These are phyloP conservation scores for Cyberlindnera amylophila DNA, from an alignment of 805 yeast genomes.

Conservation along the genomic window DNA sequence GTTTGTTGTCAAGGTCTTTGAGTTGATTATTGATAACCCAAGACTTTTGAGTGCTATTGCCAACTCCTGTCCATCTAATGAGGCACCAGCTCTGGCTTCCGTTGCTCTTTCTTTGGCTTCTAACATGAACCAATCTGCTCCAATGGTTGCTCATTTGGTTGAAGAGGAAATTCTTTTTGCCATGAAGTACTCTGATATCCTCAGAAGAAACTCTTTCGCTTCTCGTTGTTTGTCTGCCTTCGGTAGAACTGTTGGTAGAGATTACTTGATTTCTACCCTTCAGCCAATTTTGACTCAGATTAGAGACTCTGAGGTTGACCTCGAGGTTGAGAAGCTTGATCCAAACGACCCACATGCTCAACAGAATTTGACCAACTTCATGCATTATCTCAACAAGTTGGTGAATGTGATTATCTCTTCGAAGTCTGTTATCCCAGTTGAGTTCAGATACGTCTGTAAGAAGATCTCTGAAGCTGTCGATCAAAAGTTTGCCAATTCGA, in stretches of 20 bases:
- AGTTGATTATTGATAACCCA: slow-evolving; percentile 33
- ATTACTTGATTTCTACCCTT: slow-evolving; percentile 50
- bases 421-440: slow-evolving; percentile 57
- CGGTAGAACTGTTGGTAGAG: slow-evolving; percentile 62
- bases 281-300: slow-evolving; percentile 55
- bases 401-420: slow-evolving; percentile 59
- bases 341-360: slow-evolving; percentile 36
- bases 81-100: slow-evolving; percentile 67
- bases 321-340: slow-evolving; percentile 60
- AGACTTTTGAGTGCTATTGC: slow-evolving; percentile 50
- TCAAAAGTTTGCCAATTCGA: slow-evolving; percentile 61
- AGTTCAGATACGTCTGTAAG: slow-evolving; percentile 67
- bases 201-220: slow-evolving; percentile 79
- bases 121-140: slow-evolving; percentile 38
- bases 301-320: slow-evolving; percentile 43
- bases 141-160: slow-evolving; percentile 51
- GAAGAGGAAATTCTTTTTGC: slow-evolving; percentile 60
- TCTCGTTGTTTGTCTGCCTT: slow-evolving; percentile 71
- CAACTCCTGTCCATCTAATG: slow-evolving; percentile 59
- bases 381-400: slow-evolving; percentile 50
- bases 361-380: slow-evolving; percentile 43
- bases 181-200: slow-evolving; percentile 62
- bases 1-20: slow-evolving; percentile 27
- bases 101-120: slow-evolving; percentile 56
- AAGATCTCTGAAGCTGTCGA: slow-evolving; percentile 56